These are phyloP conservation scores for Cicer arietinum DNA, from an alignment of 306 rosid species.

Conservation along the genomic window DNA sequence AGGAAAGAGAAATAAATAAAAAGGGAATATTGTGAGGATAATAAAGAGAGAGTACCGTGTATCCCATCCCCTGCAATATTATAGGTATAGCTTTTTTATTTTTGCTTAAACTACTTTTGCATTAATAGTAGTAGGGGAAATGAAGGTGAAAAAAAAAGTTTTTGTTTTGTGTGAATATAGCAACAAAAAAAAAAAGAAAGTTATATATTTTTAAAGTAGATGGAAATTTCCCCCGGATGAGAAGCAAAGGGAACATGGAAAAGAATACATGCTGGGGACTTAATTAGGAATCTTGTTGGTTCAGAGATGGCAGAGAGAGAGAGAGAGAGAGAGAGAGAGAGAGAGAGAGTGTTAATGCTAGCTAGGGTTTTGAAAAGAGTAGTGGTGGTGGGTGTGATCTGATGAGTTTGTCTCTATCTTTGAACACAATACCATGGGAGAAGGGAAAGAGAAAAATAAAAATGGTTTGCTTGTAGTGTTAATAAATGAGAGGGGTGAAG, in stretches of 20 bases:
- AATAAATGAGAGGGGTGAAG: slow-evolving; percentile 28
- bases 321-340: background rate
- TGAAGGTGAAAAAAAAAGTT: slow-evolving; percentile 31
- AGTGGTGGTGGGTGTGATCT: slow-evolving; percentile 48
- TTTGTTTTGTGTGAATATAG: too few species aligned
- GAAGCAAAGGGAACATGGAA: slow-evolving; percentile 76
- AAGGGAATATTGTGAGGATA: slow-evolving; percentile 6
- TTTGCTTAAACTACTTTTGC: slow-evolving; percentile 50
- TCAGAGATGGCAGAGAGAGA: slow-evolving; percentile 64
- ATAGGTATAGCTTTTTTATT: slow-evolving; percentile 22
- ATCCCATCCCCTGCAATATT: slow-evolving; percentile 57
- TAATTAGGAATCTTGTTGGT: slow-evolving; percentile 72
- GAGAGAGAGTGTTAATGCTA: slow-evolving; percentile 59
- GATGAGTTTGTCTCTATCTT: slow-evolving; percentile 57
- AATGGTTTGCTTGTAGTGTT: background rate
- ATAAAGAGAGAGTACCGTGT: slow-evolving; percentile 45
- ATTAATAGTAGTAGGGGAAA: slow-evolving; percentile 47
- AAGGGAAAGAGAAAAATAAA: slow-evolving; percentile 10
- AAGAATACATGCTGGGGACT: slow-evolving; percentile 77
- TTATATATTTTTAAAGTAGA: slow-evolving; percentile 44
- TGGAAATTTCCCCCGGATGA: slow-evolving; percentile 63
- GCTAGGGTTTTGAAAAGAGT: slow-evolving; percentile 48
- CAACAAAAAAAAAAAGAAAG: slow-evolving; percentile 32
- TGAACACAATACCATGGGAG: slow-evolving; percentile 40
- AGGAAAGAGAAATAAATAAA: slow-evolving; percentile 60